Percentiles rank a stretch among this genome's conserved stretches.
phyloP scores from a whole-genome alignment of 1,284 basidiomycete genomes.

The Puccinia hordei region DNA sequence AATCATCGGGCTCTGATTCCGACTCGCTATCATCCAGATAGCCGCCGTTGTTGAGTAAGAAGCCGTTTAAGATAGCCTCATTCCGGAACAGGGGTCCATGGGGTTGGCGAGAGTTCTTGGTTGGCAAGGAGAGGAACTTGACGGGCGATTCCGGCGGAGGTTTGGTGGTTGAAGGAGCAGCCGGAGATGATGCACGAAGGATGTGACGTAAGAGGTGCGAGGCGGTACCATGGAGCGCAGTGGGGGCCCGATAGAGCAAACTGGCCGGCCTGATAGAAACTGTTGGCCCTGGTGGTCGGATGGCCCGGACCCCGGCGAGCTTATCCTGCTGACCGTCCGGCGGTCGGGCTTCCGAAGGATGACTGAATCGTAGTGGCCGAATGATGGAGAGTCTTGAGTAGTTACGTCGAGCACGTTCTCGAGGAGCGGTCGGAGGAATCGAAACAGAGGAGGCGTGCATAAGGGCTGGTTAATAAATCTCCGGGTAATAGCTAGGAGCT shows the following conservation, averaged over 20 bases:
- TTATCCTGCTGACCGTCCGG: neutral
- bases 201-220: slow-evolving; percentile 27
- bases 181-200: slow-evolving; percentile 7
- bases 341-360: neutral
- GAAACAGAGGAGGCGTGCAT: neutral
- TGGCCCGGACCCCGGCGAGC: neutral
- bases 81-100: neutral
- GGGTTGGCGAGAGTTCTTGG: neutral
- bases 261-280: slow-evolving; percentile 14
- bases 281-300: slow-evolving; percentile 20
- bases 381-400: neutral
- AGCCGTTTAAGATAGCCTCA: slow-evolving; percentile 1
- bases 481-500: neutral
- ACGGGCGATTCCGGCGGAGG: slow-evolving; percentile 1
- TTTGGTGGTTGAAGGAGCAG: neutral
- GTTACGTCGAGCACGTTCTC: neutral
- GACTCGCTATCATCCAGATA: slow-evolving; percentile 34
- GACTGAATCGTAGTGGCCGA: neutral
- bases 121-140: neutral
- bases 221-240: slow-evolving; percentile 9
- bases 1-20: slow-evolving; percentile 9
- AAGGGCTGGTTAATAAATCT: neutral
- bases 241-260: slow-evolving; percentile 19
- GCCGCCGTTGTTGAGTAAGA: slow-evolving; percentile 28
- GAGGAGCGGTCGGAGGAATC: neutral